Percentiles rank a stretch among this genome's conserved stretches.
Conservation (phyloP, 2,329 filamentous ascomycete genomes). For the Pseudomassariella vexata region DNA sequence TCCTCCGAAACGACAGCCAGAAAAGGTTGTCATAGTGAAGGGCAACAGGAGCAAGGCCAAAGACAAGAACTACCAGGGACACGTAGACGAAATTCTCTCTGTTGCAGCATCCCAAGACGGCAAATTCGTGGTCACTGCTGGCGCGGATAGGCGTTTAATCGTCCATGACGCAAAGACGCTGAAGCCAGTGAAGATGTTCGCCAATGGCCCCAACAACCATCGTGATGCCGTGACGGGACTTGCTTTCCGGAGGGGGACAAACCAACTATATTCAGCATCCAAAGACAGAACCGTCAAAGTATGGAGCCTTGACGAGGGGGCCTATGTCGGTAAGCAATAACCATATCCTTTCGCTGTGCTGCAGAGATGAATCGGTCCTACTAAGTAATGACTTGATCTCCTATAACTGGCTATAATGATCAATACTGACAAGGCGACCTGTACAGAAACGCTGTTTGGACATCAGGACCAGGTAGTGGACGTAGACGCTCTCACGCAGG, state of each 20-base stretch:
- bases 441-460: conserved; percentile 84
- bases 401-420: no score
- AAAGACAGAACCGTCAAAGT: conserved; percentile 92
- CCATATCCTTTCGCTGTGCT: background rate
- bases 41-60: conserved; percentile 55
- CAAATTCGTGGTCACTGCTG: conserved; percentile 85
- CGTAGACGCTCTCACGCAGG: conserved; percentile 75
- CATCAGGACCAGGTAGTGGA: conserved; percentile 89
- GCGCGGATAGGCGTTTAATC: conserved; percentile 76
- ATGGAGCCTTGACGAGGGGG: conserved; percentile 86
- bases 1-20: conserved; percentile 56
- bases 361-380: background rate
- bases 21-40: conserved; percentile 56
- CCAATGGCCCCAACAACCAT: no score
- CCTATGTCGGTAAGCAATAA: conserved; percentile 63
- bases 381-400: no score
- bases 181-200: conserved; percentile 74
- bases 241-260: conserved; percentile 79
- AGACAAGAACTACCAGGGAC: conserved; percentile 66
- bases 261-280: conserved; percentile 87
- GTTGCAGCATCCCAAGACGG: conserved; percentile 86
- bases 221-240: conserved; percentile 81
- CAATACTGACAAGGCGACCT: conserved; percentile 85
- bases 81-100: conserved; percentile 73
- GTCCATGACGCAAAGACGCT: conserved; percentile 82